Evolutionary conservation across 2,329 filamentous ascomycete species (phyloP).

Genomic region (Sphaerulina populicola): DNA sequence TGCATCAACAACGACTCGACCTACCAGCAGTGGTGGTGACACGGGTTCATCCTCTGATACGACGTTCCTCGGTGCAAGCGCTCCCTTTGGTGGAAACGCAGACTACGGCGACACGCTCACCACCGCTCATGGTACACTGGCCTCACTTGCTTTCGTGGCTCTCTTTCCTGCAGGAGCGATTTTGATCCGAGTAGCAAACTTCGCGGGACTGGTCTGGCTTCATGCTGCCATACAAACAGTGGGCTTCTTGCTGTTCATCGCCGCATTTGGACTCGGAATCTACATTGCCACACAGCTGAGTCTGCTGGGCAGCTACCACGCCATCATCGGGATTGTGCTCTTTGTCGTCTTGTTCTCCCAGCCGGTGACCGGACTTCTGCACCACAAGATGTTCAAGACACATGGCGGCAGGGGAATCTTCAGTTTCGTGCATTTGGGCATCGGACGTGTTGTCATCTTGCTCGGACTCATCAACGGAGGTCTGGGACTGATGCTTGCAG

Average conservation of each 20-base stretch:
- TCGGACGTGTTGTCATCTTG: conserved; percentile 37
- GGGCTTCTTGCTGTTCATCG: conserved; percentile 42
- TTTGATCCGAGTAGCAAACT: conserved; percentile 38
- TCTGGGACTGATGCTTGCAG: conserved; percentile 44
- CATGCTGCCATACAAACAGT: conserved; percentile 44
- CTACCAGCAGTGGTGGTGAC: conserved; percentile 5
- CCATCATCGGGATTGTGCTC: conserved; percentile 48
- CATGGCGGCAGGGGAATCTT: conserved; percentile 40
- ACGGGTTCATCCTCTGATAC: conserved; percentile 8
- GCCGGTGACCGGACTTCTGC: conserved; percentile 45
- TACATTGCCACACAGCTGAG: conserved; percentile 40
- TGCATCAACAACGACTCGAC: conserved; percentile 1
- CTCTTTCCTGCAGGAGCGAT: conserved; percentile 42
- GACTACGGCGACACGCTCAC: conserved; percentile 28
- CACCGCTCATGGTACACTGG: conserved; percentile 39
- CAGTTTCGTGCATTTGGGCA: conserved; percentile 34
- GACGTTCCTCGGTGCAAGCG: conserved; percentile 9
- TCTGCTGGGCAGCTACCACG: conserved; percentile 39
- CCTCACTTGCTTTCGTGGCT: conserved; percentile 39
- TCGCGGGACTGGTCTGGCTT: conserved; percentile 40
- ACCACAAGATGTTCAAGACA: conserved; percentile 46
- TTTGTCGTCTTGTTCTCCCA: conserved; percentile 48
- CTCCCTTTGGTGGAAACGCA: conserved; percentile 15
- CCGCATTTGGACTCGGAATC: conserved; percentile 46
- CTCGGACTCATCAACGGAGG: conserved; percentile 51